Conservation (phyloP, 1,284 basidiomycete species). For the Ceratobasidium papillatum region DNA sequence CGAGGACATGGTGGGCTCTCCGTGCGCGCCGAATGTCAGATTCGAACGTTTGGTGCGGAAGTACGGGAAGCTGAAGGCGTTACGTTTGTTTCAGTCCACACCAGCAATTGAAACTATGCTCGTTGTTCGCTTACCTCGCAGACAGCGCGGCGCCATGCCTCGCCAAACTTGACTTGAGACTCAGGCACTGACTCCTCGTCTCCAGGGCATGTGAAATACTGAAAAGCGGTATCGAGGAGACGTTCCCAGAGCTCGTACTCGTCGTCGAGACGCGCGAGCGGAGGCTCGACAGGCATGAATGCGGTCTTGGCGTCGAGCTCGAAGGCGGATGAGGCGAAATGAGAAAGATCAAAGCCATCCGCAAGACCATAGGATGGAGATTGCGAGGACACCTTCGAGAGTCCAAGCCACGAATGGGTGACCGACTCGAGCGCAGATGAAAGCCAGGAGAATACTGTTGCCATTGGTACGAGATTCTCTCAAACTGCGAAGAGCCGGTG, state of each 20-base stretch:
- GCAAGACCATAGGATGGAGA: background rate
- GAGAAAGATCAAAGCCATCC: slow-evolving; percentile 15
- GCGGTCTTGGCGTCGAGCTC: slow-evolving; percentile 63
- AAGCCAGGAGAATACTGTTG: slow-evolving; percentile 19
- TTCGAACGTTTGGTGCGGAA: slow-evolving; percentile 49
- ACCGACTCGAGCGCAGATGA: slow-evolving; percentile 21
- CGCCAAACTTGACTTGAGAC: slow-evolving; percentile 46
- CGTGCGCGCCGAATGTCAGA: slow-evolving; percentile 53
- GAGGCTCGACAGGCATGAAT: slow-evolving; percentile 60
- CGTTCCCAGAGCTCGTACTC: slow-evolving; percentile 56
- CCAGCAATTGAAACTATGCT: background rate
- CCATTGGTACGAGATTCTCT: slow-evolving; percentile 1
- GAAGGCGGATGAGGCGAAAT: slow-evolving; percentile 55
- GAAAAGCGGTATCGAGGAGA: slow-evolving; percentile 49
- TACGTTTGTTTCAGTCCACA: slow-evolving; percentile 13
- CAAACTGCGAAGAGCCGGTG: slow-evolving; percentile 1
- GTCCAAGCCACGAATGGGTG: slow-evolving; percentile 18
- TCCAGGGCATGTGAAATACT: slow-evolving; percentile 49
- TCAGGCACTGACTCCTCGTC: slow-evolving; percentile 46
- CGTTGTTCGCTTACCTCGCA: slow-evolving; percentile 44
- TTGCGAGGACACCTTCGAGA: background rate
- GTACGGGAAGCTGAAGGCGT: slow-evolving; percentile 48
- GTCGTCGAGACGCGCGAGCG: slow-evolving; percentile 53
- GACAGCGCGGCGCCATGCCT: slow-evolving; percentile 54
- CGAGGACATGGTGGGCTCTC: slow-evolving; percentile 60